Evolutionary conservation across 2,329 filamentous ascomycete genomes (phyloP), one percentile per base, ranked within the genome.

Genomic region (Penicillium sp.): DNA sequence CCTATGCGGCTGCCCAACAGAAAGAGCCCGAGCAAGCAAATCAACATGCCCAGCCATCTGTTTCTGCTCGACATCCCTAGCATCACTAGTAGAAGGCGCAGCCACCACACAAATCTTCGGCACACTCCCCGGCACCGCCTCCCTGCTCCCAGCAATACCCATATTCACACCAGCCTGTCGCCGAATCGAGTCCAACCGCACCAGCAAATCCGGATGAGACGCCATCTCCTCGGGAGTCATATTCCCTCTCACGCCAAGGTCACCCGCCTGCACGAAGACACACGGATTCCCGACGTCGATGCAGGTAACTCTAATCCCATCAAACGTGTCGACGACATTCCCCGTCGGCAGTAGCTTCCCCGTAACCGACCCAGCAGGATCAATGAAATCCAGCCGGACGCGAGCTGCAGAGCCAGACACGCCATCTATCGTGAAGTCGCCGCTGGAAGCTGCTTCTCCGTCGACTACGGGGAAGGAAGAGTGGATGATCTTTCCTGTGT

Each of bases 251-350:
- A 66, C 62, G 0, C 69, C 75, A 0, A 86, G 60, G 50, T 82
- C 77, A 2, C 69, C 60, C 0, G 82, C 80, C 7, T 70, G 69
- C 0, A 87, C 70, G 59, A 87, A 87, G 12, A 84, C 75, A 39
- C 79, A 80, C 0, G 84, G 84, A 56, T 86, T 86, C 1, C 78
- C 78, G 0, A 80, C 80, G 53, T 87, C 84, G 1, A 86, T 74
- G 22, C 83, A 79, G 2, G 80, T 84, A 0, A 76, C 80, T 3
- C 63, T 57, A 3, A 81, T 64, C 0, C 71, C 74, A 7, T 75
- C 69, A 13, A 87, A 69, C 0, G 44, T 61, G 59, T 87, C 82
- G 0, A 76, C 61, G 0, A 69, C 60, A 33, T 76, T 79, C 0
- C 81, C 81, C 0, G 84, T 87, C 0, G 83, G 83, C 8, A 86